Evolutionary conservation across 1,284 basidiomycete species (phyloP).

Genomic region (Clitocybe nebularis): DNA sequence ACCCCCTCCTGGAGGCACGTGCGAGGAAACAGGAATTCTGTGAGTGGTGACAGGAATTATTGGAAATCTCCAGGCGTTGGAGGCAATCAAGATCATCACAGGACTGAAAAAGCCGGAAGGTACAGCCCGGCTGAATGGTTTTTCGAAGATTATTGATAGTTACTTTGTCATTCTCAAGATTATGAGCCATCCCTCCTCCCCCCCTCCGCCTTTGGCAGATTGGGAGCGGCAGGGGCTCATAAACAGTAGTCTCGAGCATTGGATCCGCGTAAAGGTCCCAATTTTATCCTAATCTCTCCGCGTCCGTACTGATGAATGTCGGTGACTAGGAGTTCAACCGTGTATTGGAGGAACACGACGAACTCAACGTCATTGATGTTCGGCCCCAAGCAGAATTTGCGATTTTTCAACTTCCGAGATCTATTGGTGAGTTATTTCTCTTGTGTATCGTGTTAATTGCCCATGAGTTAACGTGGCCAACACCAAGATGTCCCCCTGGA

Average conservation of each 20-base stretch:
- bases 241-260: slow-evolving; percentile 31
- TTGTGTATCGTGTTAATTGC: slow-evolving; percentile 1
- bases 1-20: slow-evolving; percentile 68
- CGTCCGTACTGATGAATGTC: too few species aligned
- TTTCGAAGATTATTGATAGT: too few species aligned
- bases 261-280: slow-evolving; percentile 53
- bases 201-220: slow-evolving; percentile 71
- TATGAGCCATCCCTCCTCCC: slow-evolving; percentile 61
- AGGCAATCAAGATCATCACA: slow-evolving; percentile 80
- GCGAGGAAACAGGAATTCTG: slow-evolving; percentile 89
- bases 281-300: too few species aligned
- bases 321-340: slow-evolving; percentile 38
- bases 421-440: slow-evolving; percentile 59
- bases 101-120: slow-evolving; percentile 49
- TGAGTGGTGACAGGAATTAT: slow-evolving; percentile 90
- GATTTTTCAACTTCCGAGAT: slow-evolving; percentile 78
- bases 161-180: slow-evolving; percentile 35
- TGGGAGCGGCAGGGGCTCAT: slow-evolving; percentile 54
- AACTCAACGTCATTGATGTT: slow-evolving; percentile 73
- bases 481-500: slow-evolving; percentile 75
- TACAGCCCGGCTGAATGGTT: not conserved
- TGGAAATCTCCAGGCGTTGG: slow-evolving; percentile 88
- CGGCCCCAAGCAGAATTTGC: slow-evolving; percentile 81
- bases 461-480: too few species aligned
- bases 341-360: slow-evolving; percentile 27